phyloP scores from a whole-genome alignment of 2,329 filamentous ascomycete species.

The Fusarium abutilonis region DNA sequence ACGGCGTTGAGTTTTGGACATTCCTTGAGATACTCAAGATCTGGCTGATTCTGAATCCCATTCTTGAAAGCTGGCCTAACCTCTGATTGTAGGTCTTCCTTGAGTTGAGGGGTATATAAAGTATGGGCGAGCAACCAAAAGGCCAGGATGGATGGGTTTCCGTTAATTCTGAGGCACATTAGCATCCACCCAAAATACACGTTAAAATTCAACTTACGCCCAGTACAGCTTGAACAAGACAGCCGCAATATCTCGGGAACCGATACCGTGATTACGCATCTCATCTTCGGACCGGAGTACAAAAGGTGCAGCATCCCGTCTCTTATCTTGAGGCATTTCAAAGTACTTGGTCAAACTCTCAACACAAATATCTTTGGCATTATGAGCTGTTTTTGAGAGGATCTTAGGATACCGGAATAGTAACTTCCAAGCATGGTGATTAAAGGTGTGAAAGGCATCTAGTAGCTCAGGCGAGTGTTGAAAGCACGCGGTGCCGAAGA shows the following conservation, averaged over 20 bases:
- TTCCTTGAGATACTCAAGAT: neutral
- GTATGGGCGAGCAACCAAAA: neutral
- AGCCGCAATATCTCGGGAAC: neutral
- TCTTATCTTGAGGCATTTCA: neutral
- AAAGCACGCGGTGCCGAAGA: neutral
- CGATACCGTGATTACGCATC: neutral
- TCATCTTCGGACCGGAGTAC: neutral
- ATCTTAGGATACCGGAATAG: neutral
- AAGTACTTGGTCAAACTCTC: neutral
- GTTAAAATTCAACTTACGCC: neutral
- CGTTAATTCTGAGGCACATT: neutral
- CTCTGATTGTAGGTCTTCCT: neutral
- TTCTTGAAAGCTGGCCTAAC: neutral
- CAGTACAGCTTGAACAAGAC: neutral
- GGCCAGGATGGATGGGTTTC: neutral
- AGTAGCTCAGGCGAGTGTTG: neutral
- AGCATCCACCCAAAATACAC: neutral
- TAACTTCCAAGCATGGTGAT: neutral
- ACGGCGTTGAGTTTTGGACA: neutral
- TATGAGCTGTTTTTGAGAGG: neutral
- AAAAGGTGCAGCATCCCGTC: neutral
- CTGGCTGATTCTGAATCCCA: accelerated
- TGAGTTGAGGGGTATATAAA: neutral
- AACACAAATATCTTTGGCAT: neutral
- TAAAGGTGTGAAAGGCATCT: neutral